These are phyloP conservation scores for Trichoderma gamsii DNA, from an alignment of 495 filamentous ascomycete genomes.

Conservation along the genomic window DNA sequence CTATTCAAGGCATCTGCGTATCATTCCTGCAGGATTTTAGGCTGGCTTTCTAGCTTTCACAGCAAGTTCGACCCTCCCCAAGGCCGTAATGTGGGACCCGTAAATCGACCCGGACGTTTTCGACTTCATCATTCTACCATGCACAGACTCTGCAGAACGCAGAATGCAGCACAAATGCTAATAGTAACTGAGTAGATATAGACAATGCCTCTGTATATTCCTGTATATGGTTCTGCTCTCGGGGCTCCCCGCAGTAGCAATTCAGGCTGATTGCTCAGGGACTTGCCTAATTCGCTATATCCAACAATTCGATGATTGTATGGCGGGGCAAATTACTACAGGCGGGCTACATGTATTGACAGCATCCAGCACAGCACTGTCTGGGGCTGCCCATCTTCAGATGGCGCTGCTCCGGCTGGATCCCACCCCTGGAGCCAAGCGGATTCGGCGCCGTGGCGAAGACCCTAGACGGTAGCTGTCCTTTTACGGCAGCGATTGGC, in stretches of 20 bases:
- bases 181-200: too few species aligned
- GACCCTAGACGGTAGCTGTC: background rate
- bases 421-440: background rate
- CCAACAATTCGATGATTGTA: background rate
- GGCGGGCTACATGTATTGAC: background rate
- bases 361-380: background rate
- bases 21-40: too few species aligned
- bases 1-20: too few species aligned
- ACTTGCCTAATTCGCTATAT: background rate
- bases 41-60: too few species aligned
- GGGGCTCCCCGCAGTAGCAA: background rate
- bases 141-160: too few species aligned
- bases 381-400: background rate
- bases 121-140: too few species aligned
- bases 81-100: too few species aligned
- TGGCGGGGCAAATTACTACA: too few species aligned
- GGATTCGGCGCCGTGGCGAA: background rate
- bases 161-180: too few species aligned
- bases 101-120: too few species aligned
- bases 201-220: too few species aligned
- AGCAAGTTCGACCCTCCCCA: too few species aligned
- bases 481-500: background rate
- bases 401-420: background rate
- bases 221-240: background rate
- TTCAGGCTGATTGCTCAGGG: background rate